These are phyloP conservation scores for Orbilia oligospora DNA, from an alignment of 2,329 filamentous ascomycete genomes.

Conservation along the genomic window DNA sequence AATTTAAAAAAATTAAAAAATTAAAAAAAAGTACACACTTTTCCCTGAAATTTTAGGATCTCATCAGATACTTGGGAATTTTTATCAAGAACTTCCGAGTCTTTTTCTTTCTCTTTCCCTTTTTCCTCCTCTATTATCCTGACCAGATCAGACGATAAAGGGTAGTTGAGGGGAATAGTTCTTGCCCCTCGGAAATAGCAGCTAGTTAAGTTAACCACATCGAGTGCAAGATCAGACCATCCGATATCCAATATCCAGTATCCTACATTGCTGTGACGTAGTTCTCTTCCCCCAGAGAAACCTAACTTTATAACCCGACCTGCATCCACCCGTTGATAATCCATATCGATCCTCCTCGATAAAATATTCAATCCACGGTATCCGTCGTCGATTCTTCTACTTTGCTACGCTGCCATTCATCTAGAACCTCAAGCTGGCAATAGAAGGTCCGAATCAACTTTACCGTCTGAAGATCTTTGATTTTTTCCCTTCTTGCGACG, in stretches of 20 bases:
- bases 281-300: neutral
- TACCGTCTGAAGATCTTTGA: neutral
- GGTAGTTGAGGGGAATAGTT: neutral
- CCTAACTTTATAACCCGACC: neutral
- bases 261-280: slow-evolving; percentile 31
- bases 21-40: no score
- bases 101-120: neutral
- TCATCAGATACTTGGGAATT: no score
- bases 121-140: no score
- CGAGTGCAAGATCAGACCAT: slow-evolving; percentile 40
- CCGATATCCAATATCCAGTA: neutral
- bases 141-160: neutral
- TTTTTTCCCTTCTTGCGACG: neutral
- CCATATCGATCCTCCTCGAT: neutral
- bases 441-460: no score
- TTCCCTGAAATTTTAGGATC: no score
- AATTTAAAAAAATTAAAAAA: neutral
- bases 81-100: no score
- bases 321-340: neutral
- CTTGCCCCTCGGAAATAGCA: slow-evolving; percentile 33
- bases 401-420: neutral
- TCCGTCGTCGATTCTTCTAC: neutral
- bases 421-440: no score
- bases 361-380: neutral
- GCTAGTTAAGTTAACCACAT: slow-evolving; percentile 35